Percentiles rank a stretch among this genome's conserved stretches.
These are phyloP conservation scores for Physcomitrellopsis africana DNA, from an alignment of 225 moss, liverwort and hornwort genomes.

Conservation along the genomic window DNA sequence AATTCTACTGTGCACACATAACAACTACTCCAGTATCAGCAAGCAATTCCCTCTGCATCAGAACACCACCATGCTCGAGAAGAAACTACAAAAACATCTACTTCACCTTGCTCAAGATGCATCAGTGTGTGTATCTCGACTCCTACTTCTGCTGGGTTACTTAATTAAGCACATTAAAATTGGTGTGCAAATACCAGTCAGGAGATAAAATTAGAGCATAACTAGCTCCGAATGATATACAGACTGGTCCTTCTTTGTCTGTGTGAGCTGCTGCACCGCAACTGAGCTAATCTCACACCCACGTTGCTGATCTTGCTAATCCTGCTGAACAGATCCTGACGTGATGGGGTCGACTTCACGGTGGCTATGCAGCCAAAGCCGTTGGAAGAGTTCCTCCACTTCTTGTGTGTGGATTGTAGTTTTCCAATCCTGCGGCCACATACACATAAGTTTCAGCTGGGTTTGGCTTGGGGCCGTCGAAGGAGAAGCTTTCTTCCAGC, in stretches of 20 bases:
- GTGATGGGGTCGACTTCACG: not conserved
- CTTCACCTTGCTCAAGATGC: too few species aligned
- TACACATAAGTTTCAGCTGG: slow-evolving; percentile 24
- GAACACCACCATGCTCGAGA: too few species aligned
- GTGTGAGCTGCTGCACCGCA: not conserved
- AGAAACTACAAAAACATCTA: too few species aligned
- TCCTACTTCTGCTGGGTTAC: too few species aligned
- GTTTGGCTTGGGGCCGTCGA: slow-evolving; percentile 33
- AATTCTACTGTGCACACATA: too few species aligned
- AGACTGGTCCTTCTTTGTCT: not conserved
- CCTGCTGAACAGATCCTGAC: slow-evolving; percentile 3
- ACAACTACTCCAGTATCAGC: too few species aligned
- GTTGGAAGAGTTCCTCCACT: slow-evolving; percentile 12
- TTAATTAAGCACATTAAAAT: too few species aligned
- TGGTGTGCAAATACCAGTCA: too few species aligned
- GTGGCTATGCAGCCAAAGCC: slow-evolving; percentile 22
- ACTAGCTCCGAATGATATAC: not conserved
- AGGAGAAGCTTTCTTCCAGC: slow-evolving; percentile 36
- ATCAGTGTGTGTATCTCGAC: too few species aligned
- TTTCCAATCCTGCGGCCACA: slow-evolving; percentile 31
- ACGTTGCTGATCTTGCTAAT: too few species aligned
- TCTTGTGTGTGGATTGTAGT: slow-evolving; percentile 7
- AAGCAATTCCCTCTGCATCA: too few species aligned
- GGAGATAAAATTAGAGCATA: too few species aligned
- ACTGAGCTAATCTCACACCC: not conserved